These are phyloP conservation scores for Colletotrichum sp. DNA, from an alignment of 2,329 filamentous ascomycete genomes.

Conservation along the genomic window DNA sequence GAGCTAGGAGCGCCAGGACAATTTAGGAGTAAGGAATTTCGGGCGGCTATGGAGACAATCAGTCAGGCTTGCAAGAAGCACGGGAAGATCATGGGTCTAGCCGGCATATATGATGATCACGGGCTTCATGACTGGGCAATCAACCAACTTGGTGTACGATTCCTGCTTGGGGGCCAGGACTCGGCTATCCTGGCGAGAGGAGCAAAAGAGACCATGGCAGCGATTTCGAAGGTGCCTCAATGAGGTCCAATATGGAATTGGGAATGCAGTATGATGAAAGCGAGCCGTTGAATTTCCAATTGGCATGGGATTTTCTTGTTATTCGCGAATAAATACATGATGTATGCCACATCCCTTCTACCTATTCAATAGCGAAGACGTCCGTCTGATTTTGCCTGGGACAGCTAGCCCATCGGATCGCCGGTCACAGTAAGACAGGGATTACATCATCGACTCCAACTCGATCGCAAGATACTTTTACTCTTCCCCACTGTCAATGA, in stretches of 20 bases:
- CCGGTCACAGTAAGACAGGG: not conserved
- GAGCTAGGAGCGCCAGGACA: slow-evolving; percentile 27
- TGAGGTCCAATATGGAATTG: not conserved
- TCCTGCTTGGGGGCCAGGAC: slow-evolving; percentile 23
- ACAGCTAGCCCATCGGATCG: not conserved
- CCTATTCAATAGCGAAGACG: not conserved
- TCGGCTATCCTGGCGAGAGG: slow-evolving; percentile 13
- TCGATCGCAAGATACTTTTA: not conserved
- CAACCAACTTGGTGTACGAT: slow-evolving; percentile 20
- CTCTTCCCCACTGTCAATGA: not conserved
- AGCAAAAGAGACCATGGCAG: not conserved
- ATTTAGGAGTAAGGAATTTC: slow-evolving; percentile 23
- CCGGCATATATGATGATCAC: slow-evolving; percentile 25
- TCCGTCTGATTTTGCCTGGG: not conserved
- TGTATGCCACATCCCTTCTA: not conserved
- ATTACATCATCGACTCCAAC: not conserved
- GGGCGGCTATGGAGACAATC: slow-evolving; percentile 20
- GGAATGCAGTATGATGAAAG: not conserved
- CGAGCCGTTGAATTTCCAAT: not conserved
- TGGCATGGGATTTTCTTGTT: not conserved
- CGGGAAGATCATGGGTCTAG: slow-evolving; percentile 26
- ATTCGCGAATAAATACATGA: not conserved
- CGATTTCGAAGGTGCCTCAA: not conserved
- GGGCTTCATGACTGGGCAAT: slow-evolving; percentile 24
- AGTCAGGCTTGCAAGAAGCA: slow-evolving; percentile 22